Conservation (phyloP, 2,329 filamentous ascomycete species). For the Aspergillus awamori region DNA sequence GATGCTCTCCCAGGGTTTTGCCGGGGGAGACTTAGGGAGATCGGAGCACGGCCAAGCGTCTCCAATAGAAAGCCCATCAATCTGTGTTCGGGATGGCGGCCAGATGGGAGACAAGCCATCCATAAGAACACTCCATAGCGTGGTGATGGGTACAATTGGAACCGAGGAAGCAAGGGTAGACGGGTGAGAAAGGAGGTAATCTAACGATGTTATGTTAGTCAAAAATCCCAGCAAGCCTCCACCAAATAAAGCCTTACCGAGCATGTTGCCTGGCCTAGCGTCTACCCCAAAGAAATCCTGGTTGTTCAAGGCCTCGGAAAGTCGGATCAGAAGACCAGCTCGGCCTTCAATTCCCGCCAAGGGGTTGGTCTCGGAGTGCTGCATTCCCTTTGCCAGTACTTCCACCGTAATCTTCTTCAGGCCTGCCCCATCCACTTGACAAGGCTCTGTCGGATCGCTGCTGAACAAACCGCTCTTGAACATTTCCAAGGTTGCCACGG, state of each 20-base stretch:
- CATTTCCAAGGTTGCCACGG: slow-evolving; percentile 80
- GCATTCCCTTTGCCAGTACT: slow-evolving; percentile 76
- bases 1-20: slow-evolving; percentile 75
- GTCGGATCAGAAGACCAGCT: slow-evolving; percentile 73
- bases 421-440: slow-evolving; percentile 84
- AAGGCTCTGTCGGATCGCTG: slow-evolving; percentile 76
- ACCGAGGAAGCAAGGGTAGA: slow-evolving; percentile 86
- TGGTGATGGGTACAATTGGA: slow-evolving; percentile 82
- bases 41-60: slow-evolving; percentile 91
- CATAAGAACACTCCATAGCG: slow-evolving; percentile 89
- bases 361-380: slow-evolving; percentile 78
- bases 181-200: slow-evolving; percentile 90
- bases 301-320: slow-evolving; percentile 77
- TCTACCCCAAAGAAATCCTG: slow-evolving; percentile 81
- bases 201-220: slow-evolving; percentile 48
- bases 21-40: slow-evolving; percentile 71
- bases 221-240: background rate
- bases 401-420: slow-evolving; percentile 74
- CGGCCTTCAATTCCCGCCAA: slow-evolving; percentile 85
- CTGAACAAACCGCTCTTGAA: slow-evolving; percentile 92
- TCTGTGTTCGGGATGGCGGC: slow-evolving; percentile 81
- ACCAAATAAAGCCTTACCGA: slow-evolving; percentile 62
- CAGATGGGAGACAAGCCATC: slow-evolving; percentile 84
- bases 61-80: slow-evolving; percentile 84
- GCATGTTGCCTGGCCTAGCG: slow-evolving; percentile 88